Evolutionary conservation across 148 eudicot genomes (phyloP), one percentile per base, ranked within the genome.

Genomic region (Chenopodium formosanum): DNA sequence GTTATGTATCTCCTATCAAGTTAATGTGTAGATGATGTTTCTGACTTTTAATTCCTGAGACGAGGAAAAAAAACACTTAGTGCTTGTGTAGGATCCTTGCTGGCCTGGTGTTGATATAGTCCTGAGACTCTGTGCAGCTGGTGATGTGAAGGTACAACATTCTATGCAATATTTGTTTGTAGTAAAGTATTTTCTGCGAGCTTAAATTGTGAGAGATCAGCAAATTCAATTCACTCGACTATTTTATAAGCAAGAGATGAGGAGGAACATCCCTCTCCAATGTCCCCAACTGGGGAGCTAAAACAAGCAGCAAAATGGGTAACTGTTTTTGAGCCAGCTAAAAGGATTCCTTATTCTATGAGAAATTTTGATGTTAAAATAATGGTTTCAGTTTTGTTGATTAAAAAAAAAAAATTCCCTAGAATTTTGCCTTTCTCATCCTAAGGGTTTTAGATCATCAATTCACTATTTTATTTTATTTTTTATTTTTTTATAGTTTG

Each of bases 21-120:
- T 47, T 78, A 68, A 27, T 22, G 46, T 69, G 14, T 50, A 50
- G 53, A 56, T 56, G 4, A 3, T 17, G 4, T 4, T 56, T 17
- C 62, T 4, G 22, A 70, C 13, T 37, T 37, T 11, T 25, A 70
- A 7, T 37, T 70, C 9, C 19, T 37, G 11, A 19, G 23, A 34
- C 34, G 46, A 17, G 23, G 44, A 40, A 40, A 40, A 40, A 40
- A 40, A 40, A 5, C 44, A 40, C 44, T 40, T 40, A 40, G 27
- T 79, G 73, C 82, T 77, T 87, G n/a, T 85, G 75, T 82, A 94
- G 98, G 98, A 95, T 87, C 98, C 98, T 80, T 93, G 98, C 78
- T 94, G 97, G 20, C 92, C 97, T 46, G 97, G 97, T 81, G 98
- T 93, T 64, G 89, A 81, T 85, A 92, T 90, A 66, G 97, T 97